Base-by-base conservation (phyloP, 306 rosid genomes). In the Casuarina equisetifolia region DNA sequence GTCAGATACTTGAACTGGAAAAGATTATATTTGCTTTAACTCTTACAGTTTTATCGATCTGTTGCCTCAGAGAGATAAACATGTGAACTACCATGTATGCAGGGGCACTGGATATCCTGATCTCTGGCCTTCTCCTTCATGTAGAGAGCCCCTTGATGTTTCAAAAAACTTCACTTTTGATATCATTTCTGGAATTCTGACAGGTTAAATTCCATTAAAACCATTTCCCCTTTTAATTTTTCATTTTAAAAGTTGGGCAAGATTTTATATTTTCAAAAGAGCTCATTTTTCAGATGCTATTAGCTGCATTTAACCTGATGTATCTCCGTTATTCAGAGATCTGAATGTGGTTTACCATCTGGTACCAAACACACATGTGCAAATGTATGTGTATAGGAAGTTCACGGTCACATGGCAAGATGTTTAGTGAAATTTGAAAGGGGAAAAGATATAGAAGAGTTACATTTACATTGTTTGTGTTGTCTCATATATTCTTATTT, bases 41-140 rank as follows among this genome's bases (percentile, higher is more conserved):
- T 40, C 32, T 9, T 66, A n/a, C 42, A 8, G 50, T 42, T 67
- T 0, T 67, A 40, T 67, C n/a, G 32, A 42, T 67, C 25, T 66
- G 17, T 66, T 42, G 42, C 71, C 71, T 67, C 46, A 54, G 36
- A 54, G 67, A 19, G 48, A 71, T 43, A 50, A 69, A 45, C 17
- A 48, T 78, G 16, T 80, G 69, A 38, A 54, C 78, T 51, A 54
- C 78, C 70, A n/a, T 54, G 45, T 39, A 19, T 77, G 78, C 84
- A 95, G 99, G 99, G 99, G 99, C 72, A 62, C 53, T 69, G 99
- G 99, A 78, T 95, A 95, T 91, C 97, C 99, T 2, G 90, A 90
- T 81, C 96, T 95, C 62, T 95, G 99, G 99, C 97, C 99, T 76
- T 84, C 96, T 79, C 80, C 94, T 76, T 76, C 91, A 39, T 95